phyloP scores from a whole-genome alignment of 2,329 filamentous ascomycete genomes.

The Bipolaris gigantea region DNA sequence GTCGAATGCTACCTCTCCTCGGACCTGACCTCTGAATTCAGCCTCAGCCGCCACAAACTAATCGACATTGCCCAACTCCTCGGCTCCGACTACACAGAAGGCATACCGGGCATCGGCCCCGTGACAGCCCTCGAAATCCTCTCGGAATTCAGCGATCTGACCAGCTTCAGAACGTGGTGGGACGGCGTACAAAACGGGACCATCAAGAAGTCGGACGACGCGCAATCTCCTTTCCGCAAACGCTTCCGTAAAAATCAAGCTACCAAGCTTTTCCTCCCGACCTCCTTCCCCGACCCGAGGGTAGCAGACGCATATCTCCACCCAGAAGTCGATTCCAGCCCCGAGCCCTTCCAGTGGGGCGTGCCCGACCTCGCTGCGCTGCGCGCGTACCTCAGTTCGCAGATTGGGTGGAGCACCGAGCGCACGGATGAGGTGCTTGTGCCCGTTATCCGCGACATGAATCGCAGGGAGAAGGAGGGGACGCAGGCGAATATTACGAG shows the following conservation, averaged over 20 bases:
- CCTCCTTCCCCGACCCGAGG: slow-evolving; percentile 73
- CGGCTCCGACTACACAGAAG: slow-evolving; percentile 93
- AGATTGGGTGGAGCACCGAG: slow-evolving; percentile 90
- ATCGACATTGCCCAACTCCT: slow-evolving; percentile 89
- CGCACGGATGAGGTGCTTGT: slow-evolving; percentile 94
- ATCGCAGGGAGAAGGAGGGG: slow-evolving; percentile 80
- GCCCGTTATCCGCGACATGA: slow-evolving; percentile 95
- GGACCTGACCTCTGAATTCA: slow-evolving; percentile 88
- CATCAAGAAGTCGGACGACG: slow-evolving; percentile 62
- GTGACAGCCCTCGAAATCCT: slow-evolving; percentile 94
- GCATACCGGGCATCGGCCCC: slow-evolving; percentile 84
- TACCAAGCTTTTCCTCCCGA: slow-evolving; percentile 82
- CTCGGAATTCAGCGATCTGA: slow-evolving; percentile 78
- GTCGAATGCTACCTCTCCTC: slow-evolving; percentile 89
- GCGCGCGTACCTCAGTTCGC: slow-evolving; percentile 81
- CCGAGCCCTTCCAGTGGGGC: slow-evolving; percentile 89
- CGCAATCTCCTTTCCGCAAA: slow-evolving; percentile 68
- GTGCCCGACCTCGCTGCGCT: slow-evolving; percentile 89
- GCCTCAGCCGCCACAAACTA: slow-evolving; percentile 80
- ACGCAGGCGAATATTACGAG: slow-evolving; percentile 96
- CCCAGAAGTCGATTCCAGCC: slow-evolving; percentile 80
- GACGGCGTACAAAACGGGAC: slow-evolving; percentile 68
- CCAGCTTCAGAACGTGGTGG: slow-evolving; percentile 89
- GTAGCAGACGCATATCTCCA: slow-evolving; percentile 83
- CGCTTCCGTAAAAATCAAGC: slow-evolving; percentile 82